Evolutionary conservation across 2,329 filamentous ascomycete genomes (phyloP).

Genomic region (Aschersonia sp.): DNA sequence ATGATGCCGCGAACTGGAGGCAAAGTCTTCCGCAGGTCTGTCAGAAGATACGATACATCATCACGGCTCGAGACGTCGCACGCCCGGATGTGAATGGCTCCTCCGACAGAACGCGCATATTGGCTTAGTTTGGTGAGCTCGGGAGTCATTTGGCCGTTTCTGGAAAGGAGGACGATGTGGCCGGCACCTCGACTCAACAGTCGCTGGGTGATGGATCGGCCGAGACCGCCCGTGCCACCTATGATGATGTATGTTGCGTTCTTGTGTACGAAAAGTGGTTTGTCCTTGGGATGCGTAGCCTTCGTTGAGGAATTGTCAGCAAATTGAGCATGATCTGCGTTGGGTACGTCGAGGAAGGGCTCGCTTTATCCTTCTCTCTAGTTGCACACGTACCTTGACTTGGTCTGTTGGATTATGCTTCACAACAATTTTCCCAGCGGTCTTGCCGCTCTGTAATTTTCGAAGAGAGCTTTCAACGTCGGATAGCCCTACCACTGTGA

Average conservation of each 20-base stretch:
- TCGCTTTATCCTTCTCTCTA: no score
- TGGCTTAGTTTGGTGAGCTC: slow-evolving; percentile 25
- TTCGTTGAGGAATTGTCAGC: neutral
- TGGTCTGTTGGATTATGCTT: slow-evolving; percentile 24
- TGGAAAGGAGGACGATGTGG: slow-evolving; percentile 33
- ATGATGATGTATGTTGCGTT: slow-evolving; percentile 35
- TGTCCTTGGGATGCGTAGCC: slow-evolving; percentile 9
- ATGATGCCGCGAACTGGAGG: slow-evolving; percentile 28
- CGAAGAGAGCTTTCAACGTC: slow-evolving; percentile 23
- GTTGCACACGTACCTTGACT: slow-evolving; percentile 16
- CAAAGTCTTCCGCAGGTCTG: slow-evolving; percentile 9
- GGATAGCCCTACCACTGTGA: slow-evolving; percentile 20
- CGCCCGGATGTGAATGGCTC: slow-evolving; percentile 26
- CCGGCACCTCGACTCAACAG: slow-evolving; percentile 33
- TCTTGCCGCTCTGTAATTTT: slow-evolving; percentile 18
- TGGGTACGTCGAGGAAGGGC: neutral
- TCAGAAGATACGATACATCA: slow-evolving; percentile 13
- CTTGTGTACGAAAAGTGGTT: slow-evolving; percentile 16
- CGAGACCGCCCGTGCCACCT: slow-evolving; percentile 35
- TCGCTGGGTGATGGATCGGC: slow-evolving; percentile 31
- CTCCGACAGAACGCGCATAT: slow-evolving; percentile 21
- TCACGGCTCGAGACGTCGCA: slow-evolving; percentile 33
- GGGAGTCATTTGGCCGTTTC: slow-evolving; percentile 25
- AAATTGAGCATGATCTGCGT: neutral
- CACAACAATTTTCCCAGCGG: slow-evolving; percentile 28